Evolutionary conservation across 176 grass and related monocot species (phyloP).

Genomic region (Carex pumila): DNA sequence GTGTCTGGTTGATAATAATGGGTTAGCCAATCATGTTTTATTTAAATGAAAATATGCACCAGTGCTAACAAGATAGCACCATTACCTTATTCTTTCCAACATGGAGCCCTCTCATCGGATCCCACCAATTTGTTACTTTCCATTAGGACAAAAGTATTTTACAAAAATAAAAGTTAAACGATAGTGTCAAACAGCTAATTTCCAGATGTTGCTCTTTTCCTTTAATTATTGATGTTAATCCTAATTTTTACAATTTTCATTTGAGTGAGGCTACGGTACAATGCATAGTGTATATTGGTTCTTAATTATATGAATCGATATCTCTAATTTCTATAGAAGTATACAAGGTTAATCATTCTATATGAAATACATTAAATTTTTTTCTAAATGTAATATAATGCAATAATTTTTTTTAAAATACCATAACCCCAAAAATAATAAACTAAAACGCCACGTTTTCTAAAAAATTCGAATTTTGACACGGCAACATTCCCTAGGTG

Average conservation of each 20-base stretch:
- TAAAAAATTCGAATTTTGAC: too few species aligned
- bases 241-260: neutral
- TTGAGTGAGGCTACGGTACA: too few species aligned
- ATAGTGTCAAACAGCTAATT: slow-evolving; percentile 1
- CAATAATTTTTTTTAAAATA: too few species aligned
- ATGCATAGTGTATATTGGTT: too few species aligned
- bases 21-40: neutral
- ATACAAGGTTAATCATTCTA: too few species aligned
- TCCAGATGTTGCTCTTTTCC: neutral
- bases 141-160: neutral
- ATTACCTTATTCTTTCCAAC: slow-evolving; percentile 21
- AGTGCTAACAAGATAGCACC: slow-evolving; percentile 15
- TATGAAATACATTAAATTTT: too few species aligned
- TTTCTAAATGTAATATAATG: too few species aligned
- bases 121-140: neutral
- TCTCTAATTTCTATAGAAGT: too few species aligned
- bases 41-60: slow-evolving; percentile 2
- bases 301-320: too few species aligned
- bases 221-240: neutral
- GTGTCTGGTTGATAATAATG: slow-evolving; percentile 4
- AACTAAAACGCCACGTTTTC: too few species aligned
- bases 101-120: slow-evolving; percentile 4
- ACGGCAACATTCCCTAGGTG: too few species aligned
- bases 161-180: neutral
- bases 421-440: too few species aligned